Evolutionary conservation across 2,329 filamentous ascomycete species (phyloP).

Genomic region (Colletotrichum lini): DNA sequence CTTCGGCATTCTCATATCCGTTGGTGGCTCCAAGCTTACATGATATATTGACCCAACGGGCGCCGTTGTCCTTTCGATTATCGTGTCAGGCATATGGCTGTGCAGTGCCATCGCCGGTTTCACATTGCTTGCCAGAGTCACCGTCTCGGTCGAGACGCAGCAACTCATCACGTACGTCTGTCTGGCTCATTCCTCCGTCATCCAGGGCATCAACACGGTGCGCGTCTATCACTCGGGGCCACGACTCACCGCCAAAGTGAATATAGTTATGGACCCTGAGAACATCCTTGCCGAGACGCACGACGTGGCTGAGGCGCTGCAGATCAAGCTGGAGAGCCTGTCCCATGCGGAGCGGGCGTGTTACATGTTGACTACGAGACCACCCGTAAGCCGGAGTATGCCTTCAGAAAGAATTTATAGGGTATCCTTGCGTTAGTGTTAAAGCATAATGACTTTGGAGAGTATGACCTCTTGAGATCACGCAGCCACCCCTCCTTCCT

Average conservation of each 20-base stretch:
- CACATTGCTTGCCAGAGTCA: conserved; percentile 89
- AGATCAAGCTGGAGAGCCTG: conserved; percentile 92
- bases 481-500: no score
- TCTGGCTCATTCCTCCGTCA: conserved; percentile 89
- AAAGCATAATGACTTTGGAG: neutral
- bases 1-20: conserved; percentile 89
- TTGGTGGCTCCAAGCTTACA: conserved; percentile 86
- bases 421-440: neutral
- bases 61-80: conserved; percentile 84
- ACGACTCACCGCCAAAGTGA: conserved; percentile 93
- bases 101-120: conserved; percentile 91
- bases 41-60: conserved; percentile 98
- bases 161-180: conserved; percentile 97
- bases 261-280: conserved; percentile 90
- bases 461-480: neutral
- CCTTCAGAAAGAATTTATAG: conserved; percentile 72
- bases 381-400: conserved; percentile 90
- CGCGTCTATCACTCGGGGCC: conserved; percentile 92
- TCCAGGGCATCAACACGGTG: conserved; percentile 92
- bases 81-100: conserved; percentile 87
- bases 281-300: conserved; percentile 84
- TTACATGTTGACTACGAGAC: conserved; percentile 98
- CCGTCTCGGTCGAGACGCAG: conserved; percentile 86
- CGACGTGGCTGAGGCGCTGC: conserved; percentile 92
- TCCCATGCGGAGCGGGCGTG: conserved; percentile 94